These are phyloP conservation scores for Cercospora janseana DNA, from an alignment of 2,329 filamentous ascomycete species.

Conservation along the genomic window DNA sequence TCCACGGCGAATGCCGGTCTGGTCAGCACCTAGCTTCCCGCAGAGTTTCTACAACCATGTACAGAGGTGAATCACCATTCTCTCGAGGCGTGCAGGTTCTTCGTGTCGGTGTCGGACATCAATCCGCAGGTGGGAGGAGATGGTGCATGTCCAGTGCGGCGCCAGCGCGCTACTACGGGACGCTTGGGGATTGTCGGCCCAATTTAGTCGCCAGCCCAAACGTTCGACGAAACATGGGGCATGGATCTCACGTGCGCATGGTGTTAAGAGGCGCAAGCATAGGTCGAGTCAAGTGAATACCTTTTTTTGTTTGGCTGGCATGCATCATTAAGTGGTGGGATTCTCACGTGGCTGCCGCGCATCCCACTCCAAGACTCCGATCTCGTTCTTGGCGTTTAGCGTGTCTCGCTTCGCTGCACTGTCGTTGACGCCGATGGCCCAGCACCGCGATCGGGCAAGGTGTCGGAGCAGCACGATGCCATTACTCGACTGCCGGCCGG, in stretches of 20 bases:
- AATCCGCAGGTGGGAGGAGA: background rate
- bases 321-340: background rate
- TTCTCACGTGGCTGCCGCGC: constrained; percentile 9
- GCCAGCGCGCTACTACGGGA: background rate
- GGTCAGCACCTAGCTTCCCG: constrained; percentile 6
- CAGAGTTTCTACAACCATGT: constrained; percentile 1
- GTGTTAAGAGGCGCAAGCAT: background rate
- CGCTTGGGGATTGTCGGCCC: background rate
- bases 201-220: background rate
- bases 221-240: background rate
- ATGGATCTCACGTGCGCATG: constrained; percentile 9
- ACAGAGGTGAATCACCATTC: constrained; percentile 7
- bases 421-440: constrained; percentile 4
- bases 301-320: background rate
- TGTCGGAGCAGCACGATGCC: constrained; percentile 8
- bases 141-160: background rate
- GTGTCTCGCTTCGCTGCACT: constrained; percentile 16
- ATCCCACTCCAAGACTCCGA: too few relatives aligned
- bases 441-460: constrained; percentile 8
- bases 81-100: background rate
- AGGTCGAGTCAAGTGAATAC: constrained; percentile 18
- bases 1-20: constrained; percentile 15
- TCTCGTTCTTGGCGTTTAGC: background rate
- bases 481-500: constrained; percentile 16
- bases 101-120: background rate